These are phyloP conservation scores for Globisporangium spiculum DNA, from an alignment of 352 stramenopile genomes.

Conservation along the genomic window DNA sequence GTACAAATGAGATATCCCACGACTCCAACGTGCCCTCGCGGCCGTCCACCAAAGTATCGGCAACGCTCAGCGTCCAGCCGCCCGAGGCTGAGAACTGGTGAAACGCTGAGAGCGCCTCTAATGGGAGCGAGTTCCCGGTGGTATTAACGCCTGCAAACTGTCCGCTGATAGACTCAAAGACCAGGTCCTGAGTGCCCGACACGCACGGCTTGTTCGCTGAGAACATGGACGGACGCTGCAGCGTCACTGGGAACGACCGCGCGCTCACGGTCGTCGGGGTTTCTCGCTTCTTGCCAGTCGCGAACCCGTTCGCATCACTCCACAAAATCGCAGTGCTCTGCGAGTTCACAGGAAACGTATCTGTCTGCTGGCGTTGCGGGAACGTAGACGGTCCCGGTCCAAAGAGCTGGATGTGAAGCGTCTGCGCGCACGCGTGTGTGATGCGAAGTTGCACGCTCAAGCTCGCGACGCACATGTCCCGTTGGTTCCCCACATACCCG, in stretches of 20 bases:
- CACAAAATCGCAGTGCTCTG: slow-evolving; percentile 38
- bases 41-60: slow-evolving; percentile 40
- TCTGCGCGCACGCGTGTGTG: slow-evolving; percentile 53
- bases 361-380: slow-evolving; percentile 41
- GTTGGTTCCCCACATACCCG: slow-evolving; percentile 28
- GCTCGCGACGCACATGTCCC: slow-evolving; percentile 43
- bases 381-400: slow-evolving; percentile 58
- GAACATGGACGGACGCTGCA: slow-evolving; percentile 42
- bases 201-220: slow-evolving; percentile 24
- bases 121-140: slow-evolving; percentile 8
- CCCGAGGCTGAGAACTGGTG: slow-evolving; percentile 47
- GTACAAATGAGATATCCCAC: slow-evolving; percentile 55
- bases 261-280: slow-evolving; percentile 35
- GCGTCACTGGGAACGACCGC: slow-evolving; percentile 46
- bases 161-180: slow-evolving; percentile 25
- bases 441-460: slow-evolving; percentile 49
- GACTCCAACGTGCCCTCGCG: slow-evolving; percentile 38
- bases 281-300: slow-evolving; percentile 23
- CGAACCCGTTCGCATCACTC: slow-evolving; percentile 36
- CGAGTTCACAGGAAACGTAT: slow-evolving; percentile 35
- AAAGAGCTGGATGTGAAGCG: slow-evolving; percentile 52
- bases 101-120: slow-evolving; percentile 57
- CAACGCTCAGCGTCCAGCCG: slow-evolving; percentile 58
- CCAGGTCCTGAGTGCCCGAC: slow-evolving; percentile 29
- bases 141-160: slow-evolving; percentile 3